These are phyloP conservation scores for Neocucurbitaria cava DNA, from an alignment of 2,329 filamentous ascomycete species.

Conservation along the genomic window DNA sequence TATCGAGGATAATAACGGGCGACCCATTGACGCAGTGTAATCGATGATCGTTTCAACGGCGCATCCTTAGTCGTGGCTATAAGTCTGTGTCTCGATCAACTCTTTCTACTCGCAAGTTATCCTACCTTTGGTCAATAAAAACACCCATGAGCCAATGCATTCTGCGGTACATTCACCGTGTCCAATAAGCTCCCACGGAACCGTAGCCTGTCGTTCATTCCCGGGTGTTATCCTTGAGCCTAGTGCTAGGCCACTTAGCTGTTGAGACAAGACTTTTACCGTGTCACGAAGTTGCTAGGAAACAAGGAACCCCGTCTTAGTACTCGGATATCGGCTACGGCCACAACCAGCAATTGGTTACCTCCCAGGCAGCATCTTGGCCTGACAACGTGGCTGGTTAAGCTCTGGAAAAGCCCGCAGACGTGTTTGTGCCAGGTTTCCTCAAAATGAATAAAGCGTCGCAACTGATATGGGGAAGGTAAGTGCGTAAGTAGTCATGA, in stretches of 20 bases:
- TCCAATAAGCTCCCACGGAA: neutral
- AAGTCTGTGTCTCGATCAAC: neutral
- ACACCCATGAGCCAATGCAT: no score
- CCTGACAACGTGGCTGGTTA: neutral
- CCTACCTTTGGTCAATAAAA: no score
- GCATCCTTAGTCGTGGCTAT: no score
- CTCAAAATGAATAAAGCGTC: neutral
- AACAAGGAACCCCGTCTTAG: constrained; percentile 5
- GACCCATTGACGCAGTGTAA: constrained; percentile 11
- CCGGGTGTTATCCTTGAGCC: neutral
- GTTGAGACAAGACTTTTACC: neutral
- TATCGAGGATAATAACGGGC: constrained; percentile 5
- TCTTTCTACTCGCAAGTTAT: no score
- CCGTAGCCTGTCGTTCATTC: neutral
- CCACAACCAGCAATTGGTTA: neutral
- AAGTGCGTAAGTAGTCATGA: no score
- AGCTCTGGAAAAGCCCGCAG: neutral
- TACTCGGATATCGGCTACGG: constrained; percentile 1
- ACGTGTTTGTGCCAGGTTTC: neutral
- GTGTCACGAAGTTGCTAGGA: neutral
- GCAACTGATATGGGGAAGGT: neutral
- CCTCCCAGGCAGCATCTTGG: neutral
- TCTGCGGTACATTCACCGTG: neutral
- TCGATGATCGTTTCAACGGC: neutral
- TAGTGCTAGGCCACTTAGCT: neutral